phyloP scores from a whole-genome alignment of 345 rosid species.

The Anastatica hierochuntica region DNA sequence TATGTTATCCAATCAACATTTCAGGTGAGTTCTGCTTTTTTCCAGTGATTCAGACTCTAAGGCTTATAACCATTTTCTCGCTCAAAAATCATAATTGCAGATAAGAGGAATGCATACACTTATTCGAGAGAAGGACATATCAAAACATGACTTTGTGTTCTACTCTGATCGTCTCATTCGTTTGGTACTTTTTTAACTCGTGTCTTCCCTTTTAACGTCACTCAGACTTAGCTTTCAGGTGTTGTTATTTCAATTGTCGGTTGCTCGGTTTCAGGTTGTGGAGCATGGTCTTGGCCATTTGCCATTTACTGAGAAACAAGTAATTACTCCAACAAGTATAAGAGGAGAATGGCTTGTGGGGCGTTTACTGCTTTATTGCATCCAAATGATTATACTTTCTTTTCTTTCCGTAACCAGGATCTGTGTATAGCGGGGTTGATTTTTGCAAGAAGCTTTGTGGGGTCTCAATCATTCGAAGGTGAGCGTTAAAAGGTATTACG shows the following conservation, averaged over 20 bases:
- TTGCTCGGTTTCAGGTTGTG: conserved; percentile 57
- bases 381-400: not conserved
- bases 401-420: conserved; percentile 39
- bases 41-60: not conserved
- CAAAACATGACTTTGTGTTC: conserved; percentile 97
- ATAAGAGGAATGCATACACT: conserved; percentile 99
- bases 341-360: conserved; percentile 3
- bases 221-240: not conserved
- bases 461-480: conserved; percentile 93
- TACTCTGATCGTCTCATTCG: conserved; percentile 97
- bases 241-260: conserved; percentile 6
- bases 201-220: conserved; percentile 5
- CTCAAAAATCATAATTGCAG: conserved; percentile 35
- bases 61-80: conserved; percentile 12
- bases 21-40: conserved; percentile 50
- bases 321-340: conserved; percentile 89
- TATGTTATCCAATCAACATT: conserved; percentile 76
- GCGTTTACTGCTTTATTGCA: not conserved
- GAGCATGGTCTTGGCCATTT: conserved; percentile 97
- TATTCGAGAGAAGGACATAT: conserved; percentile 86
- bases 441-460: conserved; percentile 99
- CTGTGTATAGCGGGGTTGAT: conserved; percentile 85
- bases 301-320: conserved; percentile 95
- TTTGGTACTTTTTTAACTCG: conserved; percentile 41
- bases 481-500: conserved; percentile 38